These are phyloP conservation scores for Aspergillus versicolor DNA, from an alignment of 2,329 filamentous ascomycete genomes.

Conservation along the genomic window DNA sequence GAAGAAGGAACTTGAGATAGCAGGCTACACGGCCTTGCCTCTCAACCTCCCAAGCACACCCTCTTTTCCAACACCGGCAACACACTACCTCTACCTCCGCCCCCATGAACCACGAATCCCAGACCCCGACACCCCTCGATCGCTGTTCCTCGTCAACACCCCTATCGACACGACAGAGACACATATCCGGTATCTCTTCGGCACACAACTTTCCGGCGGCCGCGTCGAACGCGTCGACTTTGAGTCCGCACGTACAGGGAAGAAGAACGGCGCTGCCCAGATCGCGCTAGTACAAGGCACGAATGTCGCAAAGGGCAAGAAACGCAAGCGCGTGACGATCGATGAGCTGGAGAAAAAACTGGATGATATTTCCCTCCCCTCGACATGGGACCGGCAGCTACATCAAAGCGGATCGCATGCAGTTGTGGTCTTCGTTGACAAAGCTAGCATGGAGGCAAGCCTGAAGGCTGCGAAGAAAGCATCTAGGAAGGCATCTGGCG, in stretches of 20 bases:
- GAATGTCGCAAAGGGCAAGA: slow-evolving; percentile 39
- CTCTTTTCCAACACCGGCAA: slow-evolving; percentile 61
- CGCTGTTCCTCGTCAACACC: slow-evolving; percentile 87
- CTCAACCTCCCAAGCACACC: slow-evolving; percentile 64
- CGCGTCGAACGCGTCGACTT: slow-evolving; percentile 78
- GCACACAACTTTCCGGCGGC: slow-evolving; percentile 70
- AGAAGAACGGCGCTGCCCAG: slow-evolving; percentile 16
- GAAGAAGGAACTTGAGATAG: slow-evolving; percentile 43
- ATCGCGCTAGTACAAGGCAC: slow-evolving; percentile 21
- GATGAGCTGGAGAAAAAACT: slow-evolving; percentile 57
- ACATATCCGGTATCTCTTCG: slow-evolving; percentile 75
- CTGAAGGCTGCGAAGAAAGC: slow-evolving; percentile 72
- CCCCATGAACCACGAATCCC: slow-evolving; percentile 77
- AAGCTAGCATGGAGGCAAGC: slow-evolving; percentile 71
- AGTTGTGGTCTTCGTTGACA: slow-evolving; percentile 80
- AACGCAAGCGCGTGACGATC: slow-evolving; percentile 53
- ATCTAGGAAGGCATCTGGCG: slow-evolving; percentile 49
- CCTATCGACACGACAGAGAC: slow-evolving; percentile 78
- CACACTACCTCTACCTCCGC: slow-evolving; percentile 85
- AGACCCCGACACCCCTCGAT: slow-evolving; percentile 70
- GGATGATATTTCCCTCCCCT: slow-evolving; percentile 63
- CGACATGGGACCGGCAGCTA: slow-evolving; percentile 70
- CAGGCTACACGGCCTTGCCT: slow-evolving; percentile 68
- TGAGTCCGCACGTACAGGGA: slow-evolving; percentile 52
- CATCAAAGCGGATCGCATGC: slow-evolving; percentile 75